Base-by-base conservation (phyloP, 805 yeast species). In the Saccharomycopsis amapae region DNA sequence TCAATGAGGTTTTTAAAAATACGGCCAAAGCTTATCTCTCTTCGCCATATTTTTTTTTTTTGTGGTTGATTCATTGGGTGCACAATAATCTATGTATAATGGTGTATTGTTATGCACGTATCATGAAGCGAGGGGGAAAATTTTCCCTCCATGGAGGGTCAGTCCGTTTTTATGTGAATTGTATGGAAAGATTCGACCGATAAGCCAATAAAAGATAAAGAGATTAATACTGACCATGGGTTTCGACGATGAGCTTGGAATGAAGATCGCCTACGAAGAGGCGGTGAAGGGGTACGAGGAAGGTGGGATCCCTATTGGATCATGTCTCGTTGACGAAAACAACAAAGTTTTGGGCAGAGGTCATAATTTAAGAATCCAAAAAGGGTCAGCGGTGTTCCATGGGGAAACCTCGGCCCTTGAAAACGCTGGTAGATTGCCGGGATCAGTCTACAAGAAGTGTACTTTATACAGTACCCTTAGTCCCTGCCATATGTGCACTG, bases 401-500 rank as follows among this genome's bases (percentile, higher is more conserved):
- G 98, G 96, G 18, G 98, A 90, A 61, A 93, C 85, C 56, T 75
- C 89, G 9, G 79, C 95, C 6, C 69, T 93, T 49, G 96, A 88
- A 58, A 80, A 85, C 52, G 94, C 96, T 18, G 97, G 97, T 5
- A 75, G 97, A 58, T 69, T 93, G 47, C 79, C 81, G 19, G 97
- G 89, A 3, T 70, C 72, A 19, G 76, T 75, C 15, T 90, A 90
- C 68, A 84, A 82, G 58, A 73, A 80, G 52, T 83, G 96, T 55
- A 93, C 97, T 44, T 75, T 87, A 75, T 90, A 88, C 66, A 88
- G 97, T 25, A 85, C 96, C 0, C 68, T 90, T 54, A 85, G 95
- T 5, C 97, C 97, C 2, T 90, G 97, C 62, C 74, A 80, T 55
- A 90, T 90, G 97, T 90, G 97, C 62, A 77, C 93, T 3, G 97